Conservation (phyloP, 2,329 filamentous ascomycete genomes). For the Microcyclosporella mali region DNA sequence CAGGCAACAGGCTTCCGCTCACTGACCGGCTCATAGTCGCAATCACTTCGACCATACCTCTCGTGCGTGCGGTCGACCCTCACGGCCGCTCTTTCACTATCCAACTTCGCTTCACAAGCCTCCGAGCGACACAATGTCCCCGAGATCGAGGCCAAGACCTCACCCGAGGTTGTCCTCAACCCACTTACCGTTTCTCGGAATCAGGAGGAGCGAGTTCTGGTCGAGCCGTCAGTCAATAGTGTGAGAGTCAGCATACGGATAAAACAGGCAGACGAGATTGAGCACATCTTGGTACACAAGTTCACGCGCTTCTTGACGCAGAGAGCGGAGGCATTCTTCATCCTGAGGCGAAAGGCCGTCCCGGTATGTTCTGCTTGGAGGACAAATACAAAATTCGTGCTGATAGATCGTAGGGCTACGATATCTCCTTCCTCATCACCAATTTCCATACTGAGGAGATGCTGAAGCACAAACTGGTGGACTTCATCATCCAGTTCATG, state of each 20-base stretch:
- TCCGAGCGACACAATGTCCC: conserved; percentile 97
- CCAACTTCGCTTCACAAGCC: conserved; percentile 95
- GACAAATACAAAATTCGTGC: background rate
- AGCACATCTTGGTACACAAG: conserved; percentile 96
- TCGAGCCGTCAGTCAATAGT: conserved; percentile 95
- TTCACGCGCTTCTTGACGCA: conserved; percentile 96
- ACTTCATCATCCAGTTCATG: conserved; percentile 99
- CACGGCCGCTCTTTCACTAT: conserved; percentile 85
- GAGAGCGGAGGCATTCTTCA: conserved; percentile 94
- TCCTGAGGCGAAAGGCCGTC: conserved; percentile 88
- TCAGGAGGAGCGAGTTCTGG: conserved; percentile 92
- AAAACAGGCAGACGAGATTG: conserved; percentile 98
- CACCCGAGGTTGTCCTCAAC: conserved; percentile 88
- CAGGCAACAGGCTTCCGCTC: background rate
- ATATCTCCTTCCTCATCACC: conserved; percentile 97
- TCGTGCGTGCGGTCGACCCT: conserved; percentile 92
- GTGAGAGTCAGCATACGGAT: conserved; percentile 97
- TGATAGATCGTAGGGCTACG: conserved; percentile 65
- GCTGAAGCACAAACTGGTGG: conserved; percentile 97
- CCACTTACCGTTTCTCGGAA: conserved; percentile 87
- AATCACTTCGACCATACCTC: conserved; percentile 93
- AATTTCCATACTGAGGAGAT: conserved; percentile 99
- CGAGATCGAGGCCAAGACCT: conserved; percentile 88
- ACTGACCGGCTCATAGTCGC: conserved; percentile 54
- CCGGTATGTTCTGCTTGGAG: conserved; percentile 53